phyloP scores from a whole-genome alignment of 352 stramenopile species.

The Blastocystis sp. region DNA sequence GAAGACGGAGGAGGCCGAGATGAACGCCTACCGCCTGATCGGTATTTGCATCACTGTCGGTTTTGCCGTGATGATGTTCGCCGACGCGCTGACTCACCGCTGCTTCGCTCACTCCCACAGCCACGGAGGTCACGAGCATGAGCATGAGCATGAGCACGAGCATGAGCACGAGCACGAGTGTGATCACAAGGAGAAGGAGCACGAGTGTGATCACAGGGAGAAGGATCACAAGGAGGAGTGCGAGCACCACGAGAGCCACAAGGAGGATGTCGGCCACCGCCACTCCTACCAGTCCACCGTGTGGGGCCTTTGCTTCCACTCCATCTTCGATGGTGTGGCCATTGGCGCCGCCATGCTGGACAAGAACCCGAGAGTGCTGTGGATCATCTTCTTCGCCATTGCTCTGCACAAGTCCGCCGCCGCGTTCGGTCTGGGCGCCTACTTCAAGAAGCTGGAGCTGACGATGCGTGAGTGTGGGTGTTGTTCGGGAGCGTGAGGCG shows the following conservation, averaged over 20 bases:
- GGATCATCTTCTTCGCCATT: slow-evolving; percentile 69
- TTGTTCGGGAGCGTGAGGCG: not conserved
- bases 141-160: slow-evolving; percentile 32
- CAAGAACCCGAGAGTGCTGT: slow-evolving; percentile 44
- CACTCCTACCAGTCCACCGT: slow-evolving; percentile 67
- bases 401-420: slow-evolving; percentile 63
- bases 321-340: slow-evolving; percentile 69
- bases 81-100: slow-evolving; percentile 58
- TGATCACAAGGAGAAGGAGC: slow-evolving; percentile 20
- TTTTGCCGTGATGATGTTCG: slow-evolving; percentile 68
- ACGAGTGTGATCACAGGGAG: slow-evolving; percentile 14
- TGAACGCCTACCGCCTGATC: slow-evolving; percentile 63
- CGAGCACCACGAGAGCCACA: not conserved
- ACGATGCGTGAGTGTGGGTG: slow-evolving; percentile 32
- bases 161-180: slow-evolving; percentile 55
- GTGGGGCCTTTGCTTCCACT: slow-evolving; percentile 70
- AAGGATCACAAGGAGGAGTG: not conserved
- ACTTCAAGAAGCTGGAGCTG: slow-evolving; percentile 69
- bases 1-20: slow-evolving; percentile 25
- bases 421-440: slow-evolving; percentile 65
- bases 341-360: slow-evolving; percentile 67
- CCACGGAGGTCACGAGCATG: slow-evolving; percentile 1
- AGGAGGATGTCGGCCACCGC: slow-evolving; percentile 15
- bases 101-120: slow-evolving; percentile 49
- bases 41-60: slow-evolving; percentile 70